These are phyloP conservation scores for Fusarium cicatricum DNA, from an alignment of 2,329 filamentous ascomycete species.

Conservation along the genomic window DNA sequence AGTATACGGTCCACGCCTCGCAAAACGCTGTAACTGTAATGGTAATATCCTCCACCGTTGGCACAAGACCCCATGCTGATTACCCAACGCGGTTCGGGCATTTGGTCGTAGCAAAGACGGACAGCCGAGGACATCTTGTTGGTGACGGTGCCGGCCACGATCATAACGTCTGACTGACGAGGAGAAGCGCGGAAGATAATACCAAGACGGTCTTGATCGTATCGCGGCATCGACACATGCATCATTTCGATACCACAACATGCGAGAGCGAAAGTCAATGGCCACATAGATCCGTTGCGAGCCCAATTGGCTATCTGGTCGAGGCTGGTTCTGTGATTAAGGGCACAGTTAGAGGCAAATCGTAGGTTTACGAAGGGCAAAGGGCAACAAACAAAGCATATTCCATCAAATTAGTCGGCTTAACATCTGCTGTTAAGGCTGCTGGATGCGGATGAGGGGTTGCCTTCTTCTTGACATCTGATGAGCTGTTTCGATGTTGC, in stretches of 20 bases:
- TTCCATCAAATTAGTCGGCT: constrained; percentile 22
- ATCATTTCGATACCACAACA: constrained; percentile 73
- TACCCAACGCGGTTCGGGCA: constrained; percentile 70
- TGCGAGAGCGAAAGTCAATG: constrained; percentile 67
- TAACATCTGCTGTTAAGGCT: constrained; percentile 1
- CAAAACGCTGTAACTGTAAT: constrained; percentile 74
- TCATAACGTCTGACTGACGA: constrained; percentile 71
- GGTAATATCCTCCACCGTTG: constrained; percentile 77
- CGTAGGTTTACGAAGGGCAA: not conserved
- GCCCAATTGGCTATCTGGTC: constrained; percentile 66
- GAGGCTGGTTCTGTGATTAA: constrained; percentile 56
- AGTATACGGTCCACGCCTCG: constrained; percentile 72
- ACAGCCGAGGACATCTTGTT: constrained; percentile 75
- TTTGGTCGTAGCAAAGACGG: constrained; percentile 72
- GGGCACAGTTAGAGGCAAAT: not conserved
- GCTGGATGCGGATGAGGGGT: not conserved
- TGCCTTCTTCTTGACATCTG: not conserved
- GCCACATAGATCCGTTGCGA: constrained; percentile 67
- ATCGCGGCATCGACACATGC: constrained; percentile 68
- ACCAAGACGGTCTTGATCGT: constrained; percentile 70
- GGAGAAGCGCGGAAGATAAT: constrained; percentile 74
- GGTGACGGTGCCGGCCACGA: constrained; percentile 71
- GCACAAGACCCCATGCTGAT: constrained; percentile 77
- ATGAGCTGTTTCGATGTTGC: not conserved
- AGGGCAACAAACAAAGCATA: constrained; percentile 20